A percentile compares a stretch with the other conserved stretches of the same genome.
Evolutionary conservation across 129 eudicot genomes (phyloP).

Genomic region (Saussurea involucrata): DNA sequence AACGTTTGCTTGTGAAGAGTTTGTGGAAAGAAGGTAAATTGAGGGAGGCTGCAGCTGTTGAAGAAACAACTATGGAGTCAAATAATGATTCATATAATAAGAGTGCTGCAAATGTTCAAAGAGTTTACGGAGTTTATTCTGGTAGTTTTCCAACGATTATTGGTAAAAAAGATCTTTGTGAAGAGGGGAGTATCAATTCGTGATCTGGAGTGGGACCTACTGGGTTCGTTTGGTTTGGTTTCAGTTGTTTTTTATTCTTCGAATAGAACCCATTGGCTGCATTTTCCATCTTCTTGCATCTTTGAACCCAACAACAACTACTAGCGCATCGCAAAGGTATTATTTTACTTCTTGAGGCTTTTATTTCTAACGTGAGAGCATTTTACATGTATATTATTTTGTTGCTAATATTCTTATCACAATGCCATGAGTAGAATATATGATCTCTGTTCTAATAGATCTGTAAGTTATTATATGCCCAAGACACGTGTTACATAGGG

Average conservation of each 20-base stretch:
- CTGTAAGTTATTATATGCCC: too few relatives aligned
- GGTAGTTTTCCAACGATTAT: conserved; percentile 24
- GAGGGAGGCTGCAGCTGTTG: conserved; percentile 82
- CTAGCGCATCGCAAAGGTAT: neutral
- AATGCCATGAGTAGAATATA: neutral
- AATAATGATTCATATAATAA: conserved; percentile 38
- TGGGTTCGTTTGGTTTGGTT: neutral
- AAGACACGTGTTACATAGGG: too few relatives aligned
- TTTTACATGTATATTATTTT: neutral
- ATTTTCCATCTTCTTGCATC: neutral
- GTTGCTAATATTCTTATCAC: neutral
- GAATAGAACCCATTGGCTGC: neutral
- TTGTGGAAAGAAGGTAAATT: conserved; percentile 83
- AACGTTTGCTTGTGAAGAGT: conserved; percentile 72
- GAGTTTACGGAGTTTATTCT: conserved; percentile 42
- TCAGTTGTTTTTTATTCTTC: neutral
- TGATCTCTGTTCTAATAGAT: neutral
- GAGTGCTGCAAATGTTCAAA: conserved; percentile 47
- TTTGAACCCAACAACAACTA: neutral
- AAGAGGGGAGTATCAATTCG: neutral
- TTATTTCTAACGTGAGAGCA: neutral
- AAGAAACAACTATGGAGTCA: conserved; percentile 49
- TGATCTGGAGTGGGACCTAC: neutral
- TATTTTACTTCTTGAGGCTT: neutral
- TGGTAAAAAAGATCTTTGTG: conserved; percentile 13